These are phyloP conservation scores for Pholiota molesta DNA, from an alignment of 768 basidiomycete species.

Conservation along the genomic window DNA sequence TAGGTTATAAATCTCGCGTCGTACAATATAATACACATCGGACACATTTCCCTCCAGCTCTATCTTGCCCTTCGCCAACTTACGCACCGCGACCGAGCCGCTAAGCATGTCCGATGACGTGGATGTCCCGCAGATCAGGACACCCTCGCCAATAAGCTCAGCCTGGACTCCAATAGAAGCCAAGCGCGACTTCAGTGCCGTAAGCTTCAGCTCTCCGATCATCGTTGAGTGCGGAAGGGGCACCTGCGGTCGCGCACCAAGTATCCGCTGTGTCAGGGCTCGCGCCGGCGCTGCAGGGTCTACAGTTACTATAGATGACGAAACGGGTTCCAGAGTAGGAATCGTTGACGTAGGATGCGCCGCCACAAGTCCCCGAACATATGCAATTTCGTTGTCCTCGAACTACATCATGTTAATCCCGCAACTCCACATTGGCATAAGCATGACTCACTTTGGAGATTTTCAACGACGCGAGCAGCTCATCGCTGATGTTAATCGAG, in stretches of 20 bases:
- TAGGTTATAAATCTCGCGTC: constrained; percentile 86
- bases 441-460: constrained; percentile 78
- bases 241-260: constrained; percentile 68
- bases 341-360: constrained; percentile 86
- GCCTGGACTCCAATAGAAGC: constrained; percentile 78
- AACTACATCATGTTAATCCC: constrained; percentile 54
- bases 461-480: constrained; percentile 73
- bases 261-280: constrained; percentile 39
- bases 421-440: not conserved
- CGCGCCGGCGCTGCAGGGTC: constrained; percentile 25
- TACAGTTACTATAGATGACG: constrained; percentile 30
- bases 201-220: constrained; percentile 96
- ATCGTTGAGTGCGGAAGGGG: constrained; percentile 88
- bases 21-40: constrained; percentile 85
- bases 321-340: constrained; percentile 80
- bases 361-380: constrained; percentile 85
- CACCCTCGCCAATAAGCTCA: constrained; percentile 97
- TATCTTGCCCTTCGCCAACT: constrained; percentile 81
- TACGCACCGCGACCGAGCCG: constrained; percentile 85
- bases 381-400: constrained; percentile 97
- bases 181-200: constrained; percentile 82
- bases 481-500: constrained; percentile 92
- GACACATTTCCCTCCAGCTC: constrained; percentile 91
- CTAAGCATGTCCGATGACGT: constrained; percentile 48
- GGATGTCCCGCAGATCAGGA: constrained; percentile 80